Evolutionary conservation across 179 eudicot genomes (phyloP).

Genomic region (Silene coronaria): DNA sequence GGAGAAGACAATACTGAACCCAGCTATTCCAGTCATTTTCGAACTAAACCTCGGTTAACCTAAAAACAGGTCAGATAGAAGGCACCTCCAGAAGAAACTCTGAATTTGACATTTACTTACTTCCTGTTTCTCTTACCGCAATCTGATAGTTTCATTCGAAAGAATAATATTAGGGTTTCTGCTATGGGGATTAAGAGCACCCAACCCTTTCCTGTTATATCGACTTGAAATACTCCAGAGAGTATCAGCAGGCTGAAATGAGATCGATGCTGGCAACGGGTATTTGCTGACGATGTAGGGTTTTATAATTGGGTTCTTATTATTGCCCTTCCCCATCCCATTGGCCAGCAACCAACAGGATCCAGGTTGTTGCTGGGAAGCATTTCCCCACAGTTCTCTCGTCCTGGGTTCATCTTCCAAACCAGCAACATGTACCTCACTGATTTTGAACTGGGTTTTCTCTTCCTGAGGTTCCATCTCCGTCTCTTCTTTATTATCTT

Average conservation of each 20-base stretch:
- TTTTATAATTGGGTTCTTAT: slow-evolving; percentile 47
- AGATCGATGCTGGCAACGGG: slow-evolving; percentile 33
- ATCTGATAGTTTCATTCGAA: slow-evolving; percentile 46
- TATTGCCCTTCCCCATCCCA: slow-evolving; percentile 85
- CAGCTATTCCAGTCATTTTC: background rate
- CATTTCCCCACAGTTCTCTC: slow-evolving; percentile 70
- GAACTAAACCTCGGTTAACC: background rate
- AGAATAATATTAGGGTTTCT: slow-evolving; percentile 60
- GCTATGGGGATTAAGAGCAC: slow-evolving; percentile 43
- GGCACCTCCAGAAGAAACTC: background rate
- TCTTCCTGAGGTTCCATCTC: slow-evolving; percentile 33
- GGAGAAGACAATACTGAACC: background rate
- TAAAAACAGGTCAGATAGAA: background rate
- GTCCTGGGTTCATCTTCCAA: slow-evolving; percentile 59
- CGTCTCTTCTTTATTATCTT: slow-evolving; percentile 37
- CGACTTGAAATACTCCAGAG: slow-evolving; percentile 79
- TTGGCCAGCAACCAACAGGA: slow-evolving; percentile 95
- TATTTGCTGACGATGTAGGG: slow-evolving; percentile 43
- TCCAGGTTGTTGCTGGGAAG: slow-evolving; percentile 74
- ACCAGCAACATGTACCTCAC: slow-evolving; percentile 82
- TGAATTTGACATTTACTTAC: background rate
- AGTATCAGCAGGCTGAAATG: slow-evolving; percentile 54
- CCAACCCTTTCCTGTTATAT: slow-evolving; percentile 45
- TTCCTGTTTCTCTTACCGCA: slow-evolving; percentile 25
- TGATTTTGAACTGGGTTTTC: slow-evolving; percentile 51